These are phyloP conservation scores for Paspalum vaginatum DNA, from an alignment of 176 grass and related monocot genomes.

Conservation along the genomic window DNA sequence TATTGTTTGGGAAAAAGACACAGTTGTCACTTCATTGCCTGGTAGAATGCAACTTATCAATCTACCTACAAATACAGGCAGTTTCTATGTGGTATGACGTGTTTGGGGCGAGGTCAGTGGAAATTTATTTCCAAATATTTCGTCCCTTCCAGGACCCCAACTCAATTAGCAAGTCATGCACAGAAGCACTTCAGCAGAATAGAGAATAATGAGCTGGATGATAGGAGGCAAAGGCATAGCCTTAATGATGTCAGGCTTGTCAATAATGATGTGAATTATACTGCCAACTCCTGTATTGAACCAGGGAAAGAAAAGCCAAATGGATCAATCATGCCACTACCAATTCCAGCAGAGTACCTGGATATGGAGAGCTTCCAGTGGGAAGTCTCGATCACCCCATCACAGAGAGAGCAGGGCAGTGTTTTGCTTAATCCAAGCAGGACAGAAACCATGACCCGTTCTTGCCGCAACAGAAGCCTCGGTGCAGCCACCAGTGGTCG, in stretches of 20 bases:
- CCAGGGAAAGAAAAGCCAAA: not conserved
- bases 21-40: not conserved
- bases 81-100: conserved; percentile 48
- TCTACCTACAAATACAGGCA: conserved; percentile 32
- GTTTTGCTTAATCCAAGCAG: not conserved
- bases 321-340: not conserved
- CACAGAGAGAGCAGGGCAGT: not conserved
- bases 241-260: conserved; percentile 43
- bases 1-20: not conserved
- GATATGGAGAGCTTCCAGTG: not conserved
- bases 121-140: conserved; percentile 36
- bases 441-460: not conserved
- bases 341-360: not conserved
- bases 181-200: conserved; percentile 51
- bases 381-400: not conserved
- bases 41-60: not conserved
- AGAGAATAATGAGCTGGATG: not conserved
- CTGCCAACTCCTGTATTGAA: not conserved
- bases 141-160: conserved; percentile 48
- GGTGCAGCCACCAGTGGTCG: not conserved
- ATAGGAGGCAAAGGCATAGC: conserved; percentile 20
- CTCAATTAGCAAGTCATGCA: conserved; percentile 56
- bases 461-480: not conserved
- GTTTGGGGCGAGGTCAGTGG: conserved; percentile 47
- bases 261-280: not conserved